Base-by-base conservation (phyloP, 495 filamentous ascomycete genomes). In the Hypoxylon lienhwacheense region DNA sequence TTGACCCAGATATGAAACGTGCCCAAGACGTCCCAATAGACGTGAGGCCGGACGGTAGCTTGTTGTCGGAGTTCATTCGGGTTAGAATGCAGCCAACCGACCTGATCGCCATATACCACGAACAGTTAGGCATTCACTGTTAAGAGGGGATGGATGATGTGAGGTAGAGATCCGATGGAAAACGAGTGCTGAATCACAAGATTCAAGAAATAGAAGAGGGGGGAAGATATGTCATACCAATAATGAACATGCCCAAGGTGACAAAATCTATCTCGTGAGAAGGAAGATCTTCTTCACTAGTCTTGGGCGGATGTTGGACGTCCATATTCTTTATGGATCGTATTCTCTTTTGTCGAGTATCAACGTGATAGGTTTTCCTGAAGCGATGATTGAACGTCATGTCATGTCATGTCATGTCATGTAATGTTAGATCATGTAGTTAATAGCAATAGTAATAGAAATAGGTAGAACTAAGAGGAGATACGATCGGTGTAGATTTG, bases 161-260 rank as follows among this genome's bases (percentile, higher is more conserved):
- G 26, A 7, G 28, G 25, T n/a, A 33, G 34, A 25, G 34, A 25
- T 24, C 55, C 42, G 44, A 48, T 40, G 36, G 43, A 16, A 35
- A 41, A 42, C 6, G 19, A 5, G 20, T 32, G 19, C 15, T 11
- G n/a, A 22, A 5, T 11, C 4, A 34, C 8, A 3, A 19, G 26
- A 19, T 16, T 7, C 26, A 7, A 33, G 8, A 41, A 21, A 34
- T 19, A 17, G n/a, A 31, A 39, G 14, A 55, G 29, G 35, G 21
- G 14, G 50, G 29, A 28, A 17, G 40, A 59, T 68, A 46, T 79
- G 91, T 88, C 67, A 47, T 80, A 95, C 91, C 91, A 48, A 97
- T 87, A 39, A 96, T 96, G 62, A 96, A 91, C 92, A 97, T 96
- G 64, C 90, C 92, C 63, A 97, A 66, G 0, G 91, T 95, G 59